Conservation (phyloP, 495 filamentous ascomycete genomes). For the Lindgomyces ingoldianus region DNA sequence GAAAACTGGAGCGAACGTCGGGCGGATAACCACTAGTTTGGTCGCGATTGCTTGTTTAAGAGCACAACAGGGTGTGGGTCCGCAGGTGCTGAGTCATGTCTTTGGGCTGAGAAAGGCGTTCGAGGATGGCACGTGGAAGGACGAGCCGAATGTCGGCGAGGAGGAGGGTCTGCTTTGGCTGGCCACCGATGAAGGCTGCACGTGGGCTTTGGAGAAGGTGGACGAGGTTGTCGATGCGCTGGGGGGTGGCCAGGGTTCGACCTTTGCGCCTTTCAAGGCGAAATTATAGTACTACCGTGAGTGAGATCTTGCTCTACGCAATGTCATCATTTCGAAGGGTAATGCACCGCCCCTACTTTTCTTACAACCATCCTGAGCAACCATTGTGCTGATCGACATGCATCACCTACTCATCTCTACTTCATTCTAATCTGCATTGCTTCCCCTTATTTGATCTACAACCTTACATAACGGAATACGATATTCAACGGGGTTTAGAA, state of each 20-base stretch:
- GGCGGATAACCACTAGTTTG: conserved; percentile 65
- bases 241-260: conserved; percentile 55
- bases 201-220: conserved; percentile 69
- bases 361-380: too few relatives aligned
- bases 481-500: too few relatives aligned
- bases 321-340: too few relatives aligned
- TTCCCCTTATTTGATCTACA: too few relatives aligned
- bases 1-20: conserved; percentile 53
- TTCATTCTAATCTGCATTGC: too few relatives aligned
- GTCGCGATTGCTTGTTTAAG: conserved; percentile 69
- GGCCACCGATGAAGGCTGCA: conserved; percentile 69
- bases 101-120: conserved; percentile 72
- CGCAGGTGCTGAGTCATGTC: conserved; percentile 74
- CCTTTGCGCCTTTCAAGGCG: conserved; percentile 30
- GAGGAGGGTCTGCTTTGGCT: conserved; percentile 63
- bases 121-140: conserved; percentile 61
- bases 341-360: too few relatives aligned
- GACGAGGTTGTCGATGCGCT: conserved; percentile 69
- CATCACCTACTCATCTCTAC: too few relatives aligned
- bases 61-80: conserved; percentile 74
- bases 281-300: conserved; percentile 24
- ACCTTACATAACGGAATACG: too few relatives aligned
- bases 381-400: too few relatives aligned
- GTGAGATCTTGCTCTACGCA: too few relatives aligned
- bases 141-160: conserved; percentile 50